phyloP scores from a whole-genome alignment of 306 rosid species.

The Prunus kanzakura region DNA sequence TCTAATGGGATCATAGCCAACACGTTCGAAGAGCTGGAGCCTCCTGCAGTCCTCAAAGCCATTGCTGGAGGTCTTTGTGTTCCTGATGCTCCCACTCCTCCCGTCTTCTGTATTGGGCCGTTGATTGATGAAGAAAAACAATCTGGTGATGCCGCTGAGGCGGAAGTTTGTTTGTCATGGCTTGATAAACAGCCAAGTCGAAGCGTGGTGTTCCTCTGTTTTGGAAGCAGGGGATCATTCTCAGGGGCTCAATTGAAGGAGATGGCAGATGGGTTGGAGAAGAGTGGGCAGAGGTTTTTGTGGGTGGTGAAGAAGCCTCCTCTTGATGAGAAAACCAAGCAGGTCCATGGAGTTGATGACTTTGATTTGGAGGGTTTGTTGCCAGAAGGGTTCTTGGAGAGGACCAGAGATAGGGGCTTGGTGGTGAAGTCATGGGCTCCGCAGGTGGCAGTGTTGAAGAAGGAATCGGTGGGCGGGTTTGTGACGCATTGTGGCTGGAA shows the following conservation, averaged over 20 bases:
- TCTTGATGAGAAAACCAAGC: slow-evolving; percentile 1
- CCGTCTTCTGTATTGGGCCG: slow-evolving; percentile 23
- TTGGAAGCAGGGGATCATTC: slow-evolving; percentile 30
- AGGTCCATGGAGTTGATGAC: background rate
- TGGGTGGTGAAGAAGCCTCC: slow-evolving; percentile 31
- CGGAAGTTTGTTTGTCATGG: slow-evolving; percentile 22
- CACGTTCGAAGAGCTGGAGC: slow-evolving; percentile 30
- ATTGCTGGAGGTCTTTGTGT: slow-evolving; percentile 15
- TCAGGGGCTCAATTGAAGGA: slow-evolving; percentile 18
- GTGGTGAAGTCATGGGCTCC: slow-evolving; percentile 44
- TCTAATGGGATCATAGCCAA: slow-evolving; percentile 22
- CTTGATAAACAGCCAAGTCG: slow-evolving; percentile 24
- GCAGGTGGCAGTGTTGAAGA: slow-evolving; percentile 30
- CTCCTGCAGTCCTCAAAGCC: slow-evolving; percentile 1
- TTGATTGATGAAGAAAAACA: slow-evolving; percentile 5
- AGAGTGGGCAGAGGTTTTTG: slow-evolving; percentile 29
- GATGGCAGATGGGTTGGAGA: slow-evolving; percentile 27
- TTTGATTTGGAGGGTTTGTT: background rate
- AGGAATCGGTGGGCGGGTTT: slow-evolving; percentile 34
- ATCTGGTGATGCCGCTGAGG: background rate
- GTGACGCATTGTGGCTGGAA: slow-evolving; percentile 48
- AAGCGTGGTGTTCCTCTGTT: slow-evolving; percentile 32
- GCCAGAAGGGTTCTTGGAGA: slow-evolving; percentile 35
- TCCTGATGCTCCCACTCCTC: slow-evolving; percentile 23
- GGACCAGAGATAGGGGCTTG: slow-evolving; percentile 29